Evolutionary conservation across 164 flowering plant genomes (phyloP).

Genomic region (Annona squamosa): DNA sequence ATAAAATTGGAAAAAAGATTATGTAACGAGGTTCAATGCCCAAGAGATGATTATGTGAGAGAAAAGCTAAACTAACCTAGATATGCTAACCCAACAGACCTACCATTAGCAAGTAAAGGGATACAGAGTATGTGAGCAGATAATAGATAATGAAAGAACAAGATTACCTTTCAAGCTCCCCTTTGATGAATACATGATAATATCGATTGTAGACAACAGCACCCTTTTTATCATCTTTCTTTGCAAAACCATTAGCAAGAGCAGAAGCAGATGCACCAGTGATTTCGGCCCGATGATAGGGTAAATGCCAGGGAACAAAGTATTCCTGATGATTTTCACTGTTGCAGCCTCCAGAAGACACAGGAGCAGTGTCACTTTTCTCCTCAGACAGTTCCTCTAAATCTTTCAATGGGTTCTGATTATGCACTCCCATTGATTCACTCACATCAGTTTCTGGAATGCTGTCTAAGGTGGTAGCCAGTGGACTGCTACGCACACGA

Average conservation of each 20-base stretch:
- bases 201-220: conserved; percentile 93
- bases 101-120: not conserved
- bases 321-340: conserved; percentile 61
- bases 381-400: conserved; percentile 11
- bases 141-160: not conserved
- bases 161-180: conserved; percentile 88
- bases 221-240: conserved; percentile 86
- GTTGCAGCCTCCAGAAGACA: conserved; percentile 14
- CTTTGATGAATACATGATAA: conserved; percentile 93
- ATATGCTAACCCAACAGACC: too few relatives aligned
- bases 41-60: too few relatives aligned
- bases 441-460: conserved; percentile 58
- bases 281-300: conserved; percentile 95
- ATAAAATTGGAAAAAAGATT: too few relatives aligned
- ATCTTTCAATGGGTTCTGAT: conserved; percentile 12
- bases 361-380: conserved; percentile 9
- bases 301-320: conserved; percentile 99
- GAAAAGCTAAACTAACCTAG: too few relatives aligned
- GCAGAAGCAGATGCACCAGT: conserved; percentile 81
- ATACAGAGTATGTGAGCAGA: not conserved
- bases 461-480: conserved; percentile 44
- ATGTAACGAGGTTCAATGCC: too few relatives aligned
- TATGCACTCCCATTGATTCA: not conserved
- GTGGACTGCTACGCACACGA: conserved; percentile 34
- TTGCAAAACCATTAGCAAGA: conserved; percentile 77